Conservation (phyloP, 2,329 filamentous ascomycete species). For the Fusarium odoratissimum region DNA sequence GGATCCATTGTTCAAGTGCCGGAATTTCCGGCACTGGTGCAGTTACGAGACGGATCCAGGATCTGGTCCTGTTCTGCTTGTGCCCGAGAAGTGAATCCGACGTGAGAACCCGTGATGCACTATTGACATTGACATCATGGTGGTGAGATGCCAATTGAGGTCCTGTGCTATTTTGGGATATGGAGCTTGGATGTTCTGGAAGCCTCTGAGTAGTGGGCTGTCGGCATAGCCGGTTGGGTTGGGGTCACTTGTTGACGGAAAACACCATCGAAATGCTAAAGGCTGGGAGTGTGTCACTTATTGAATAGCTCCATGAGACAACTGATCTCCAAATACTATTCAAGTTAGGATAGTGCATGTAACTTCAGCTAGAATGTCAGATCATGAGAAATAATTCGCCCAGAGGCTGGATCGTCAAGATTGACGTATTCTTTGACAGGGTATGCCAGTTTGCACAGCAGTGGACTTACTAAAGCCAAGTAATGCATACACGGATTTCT, state of each 20-base stretch:
- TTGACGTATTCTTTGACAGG: neutral
- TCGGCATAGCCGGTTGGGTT: slow-evolving; percentile 16
- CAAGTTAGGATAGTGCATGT: neutral
- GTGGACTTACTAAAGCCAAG: neutral
- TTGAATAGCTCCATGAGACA: neutral
- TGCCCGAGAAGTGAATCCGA: neutral
- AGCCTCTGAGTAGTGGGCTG: slow-evolving; percentile 7
- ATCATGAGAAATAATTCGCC: neutral
- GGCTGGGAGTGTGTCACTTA: neutral
- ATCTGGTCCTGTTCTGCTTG: neutral
- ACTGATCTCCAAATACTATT: neutral
- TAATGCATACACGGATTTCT: neutral
- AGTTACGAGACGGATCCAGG: slow-evolving; percentile 4
- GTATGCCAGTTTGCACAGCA: neutral
- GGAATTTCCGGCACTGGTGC: slow-evolving; percentile 17
- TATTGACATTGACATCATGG: slow-evolving; percentile 37
- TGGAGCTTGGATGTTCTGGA: slow-evolving; percentile 7
- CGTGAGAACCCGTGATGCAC: slow-evolving; percentile 17
- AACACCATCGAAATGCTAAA: neutral
- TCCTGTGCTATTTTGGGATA: slow-evolving; percentile 31
- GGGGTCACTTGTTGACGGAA: slow-evolving; percentile 1
- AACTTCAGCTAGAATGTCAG: neutral
- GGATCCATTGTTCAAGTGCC: slow-evolving; percentile 15
- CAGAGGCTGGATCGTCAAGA: neutral
- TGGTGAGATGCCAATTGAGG: slow-evolving; percentile 28